Percentiles rank a stretch among this genome's conserved stretches.
These are phyloP conservation scores for Pelargonium myrrhifolium DNA, from an alignment of 441 rosid species.

Conservation along the genomic window DNA sequence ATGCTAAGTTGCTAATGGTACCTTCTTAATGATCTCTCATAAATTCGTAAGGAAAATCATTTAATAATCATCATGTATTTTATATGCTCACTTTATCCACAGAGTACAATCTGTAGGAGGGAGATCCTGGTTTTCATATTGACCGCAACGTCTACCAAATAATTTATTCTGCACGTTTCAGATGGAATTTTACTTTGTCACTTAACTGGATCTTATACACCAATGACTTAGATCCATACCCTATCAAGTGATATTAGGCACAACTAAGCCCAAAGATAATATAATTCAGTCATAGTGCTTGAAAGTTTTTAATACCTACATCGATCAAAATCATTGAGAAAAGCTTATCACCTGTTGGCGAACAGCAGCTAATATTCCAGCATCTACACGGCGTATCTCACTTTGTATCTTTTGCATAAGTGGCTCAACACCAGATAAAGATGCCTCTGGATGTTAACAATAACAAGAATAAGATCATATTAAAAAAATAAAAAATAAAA, in stretches of 20 bases:
- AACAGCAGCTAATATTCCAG: conserved; percentile 88
- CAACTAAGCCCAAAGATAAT: background rate
- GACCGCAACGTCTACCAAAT: background rate
- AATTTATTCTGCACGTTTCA: background rate
- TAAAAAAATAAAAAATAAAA: too few relatives aligned
- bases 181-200: background rate
- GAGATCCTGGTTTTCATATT: background rate
- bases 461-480: conserved; percentile 4
- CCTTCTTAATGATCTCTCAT: background rate
- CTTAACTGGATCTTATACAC: background rate
- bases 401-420: conserved; percentile 96
- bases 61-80: background rate
- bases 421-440: conserved; percentile 94
- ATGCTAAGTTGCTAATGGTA: background rate
- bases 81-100: background rate
- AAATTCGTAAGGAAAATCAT: background rate
- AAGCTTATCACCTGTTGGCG: conserved; percentile 76
- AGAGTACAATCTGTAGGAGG: background rate
- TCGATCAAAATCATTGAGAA: conserved; percentile 8
- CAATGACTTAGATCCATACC: background rate
- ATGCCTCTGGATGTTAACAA: conserved; percentile 68
- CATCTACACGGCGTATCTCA: conserved; percentile 91
- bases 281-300: background rate
- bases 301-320: background rate
- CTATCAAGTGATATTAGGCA: background rate